These are phyloP conservation scores for Acer campestre DNA, from an alignment of 345 rosid genomes.

Conservation along the genomic window DNA sequence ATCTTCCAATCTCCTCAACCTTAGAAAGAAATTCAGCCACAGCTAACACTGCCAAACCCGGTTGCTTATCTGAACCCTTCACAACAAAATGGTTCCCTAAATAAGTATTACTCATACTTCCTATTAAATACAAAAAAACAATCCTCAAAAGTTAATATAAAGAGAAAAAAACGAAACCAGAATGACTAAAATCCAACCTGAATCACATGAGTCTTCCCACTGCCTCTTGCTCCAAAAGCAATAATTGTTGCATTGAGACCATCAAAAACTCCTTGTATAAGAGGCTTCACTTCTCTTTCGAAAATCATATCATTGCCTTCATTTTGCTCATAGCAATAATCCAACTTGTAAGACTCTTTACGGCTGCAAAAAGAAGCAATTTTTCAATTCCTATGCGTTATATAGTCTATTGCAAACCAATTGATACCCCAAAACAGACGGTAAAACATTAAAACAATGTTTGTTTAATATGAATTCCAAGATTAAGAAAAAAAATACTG, in stretches of 20 bases:
- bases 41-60: constrained; percentile 51
- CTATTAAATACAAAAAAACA: neutral
- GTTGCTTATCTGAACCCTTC: constrained; percentile 60
- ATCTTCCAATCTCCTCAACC: constrained; percentile 42
- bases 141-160: neutral
- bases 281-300: constrained; percentile 58
- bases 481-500: too few species aligned
- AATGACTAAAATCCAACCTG: constrained; percentile 40
- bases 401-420: neutral
- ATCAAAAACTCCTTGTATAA: constrained; percentile 50
- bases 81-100: constrained; percentile 10
- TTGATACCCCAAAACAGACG: neutral
- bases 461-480: too few species aligned
- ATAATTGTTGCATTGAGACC: constrained; percentile 59
- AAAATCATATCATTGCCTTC: constrained; percentile 42
- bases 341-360: constrained; percentile 51
- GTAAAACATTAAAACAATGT: neutral
- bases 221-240: constrained; percentile 72
- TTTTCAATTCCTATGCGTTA: neutral
- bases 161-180: neutral
- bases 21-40: constrained; percentile 46
- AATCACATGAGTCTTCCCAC: constrained; percentile 60
- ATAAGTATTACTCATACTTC: neutral
- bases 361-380: constrained; percentile 37
- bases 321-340: constrained; percentile 52